Conservation (phyloP, 179 eudicot species). For the Spergularia azorica region DNA sequence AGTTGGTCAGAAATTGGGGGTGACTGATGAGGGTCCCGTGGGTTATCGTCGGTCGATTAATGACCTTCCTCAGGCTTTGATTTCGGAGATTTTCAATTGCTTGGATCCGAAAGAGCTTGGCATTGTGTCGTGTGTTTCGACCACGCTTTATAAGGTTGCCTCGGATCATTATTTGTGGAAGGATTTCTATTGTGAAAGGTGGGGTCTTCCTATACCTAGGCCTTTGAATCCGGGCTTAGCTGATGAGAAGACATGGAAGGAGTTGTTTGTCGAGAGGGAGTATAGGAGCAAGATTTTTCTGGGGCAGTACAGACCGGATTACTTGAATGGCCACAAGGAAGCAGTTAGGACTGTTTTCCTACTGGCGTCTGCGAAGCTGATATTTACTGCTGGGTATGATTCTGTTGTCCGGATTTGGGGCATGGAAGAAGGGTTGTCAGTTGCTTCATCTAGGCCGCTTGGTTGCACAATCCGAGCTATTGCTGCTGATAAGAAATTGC, state of each 20-base stretch:
- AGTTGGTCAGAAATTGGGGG: slow-evolving; percentile 30
- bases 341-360: slow-evolving; percentile 71
- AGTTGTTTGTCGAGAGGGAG: slow-evolving; percentile 89
- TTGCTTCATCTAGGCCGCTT: slow-evolving; percentile 75
- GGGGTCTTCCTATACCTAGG: slow-evolving; percentile 70
- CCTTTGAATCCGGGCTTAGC: slow-evolving; percentile 37
- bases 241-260: slow-evolving; percentile 87
- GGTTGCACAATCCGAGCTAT: slow-evolving; percentile 91
- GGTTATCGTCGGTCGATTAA: slow-evolving; percentile 47
- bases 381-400: slow-evolving; percentile 92
- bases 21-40: slow-evolving; percentile 37
- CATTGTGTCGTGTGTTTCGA: slow-evolving; percentile 78
- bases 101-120: slow-evolving; percentile 96
- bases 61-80: slow-evolving; percentile 79
- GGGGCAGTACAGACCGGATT: slow-evolving; percentile 71
- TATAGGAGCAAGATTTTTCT: slow-evolving; percentile 71
- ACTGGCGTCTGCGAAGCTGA: slow-evolving; percentile 69
- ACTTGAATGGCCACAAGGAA: slow-evolving; percentile 70
- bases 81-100: slow-evolving; percentile 84
- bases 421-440: slow-evolving; percentile 72
- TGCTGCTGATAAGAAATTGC: slow-evolving; percentile 71
- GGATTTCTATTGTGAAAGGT: slow-evolving; percentile 84
- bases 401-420: slow-evolving; percentile 84
- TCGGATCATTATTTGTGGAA: slow-evolving; percentile 86
- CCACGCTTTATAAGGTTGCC: slow-evolving; percentile 60